Evolutionary conservation across 164 flowering plant genomes (phyloP).

Genomic region (Tetrastigma voinierianum): DNA sequence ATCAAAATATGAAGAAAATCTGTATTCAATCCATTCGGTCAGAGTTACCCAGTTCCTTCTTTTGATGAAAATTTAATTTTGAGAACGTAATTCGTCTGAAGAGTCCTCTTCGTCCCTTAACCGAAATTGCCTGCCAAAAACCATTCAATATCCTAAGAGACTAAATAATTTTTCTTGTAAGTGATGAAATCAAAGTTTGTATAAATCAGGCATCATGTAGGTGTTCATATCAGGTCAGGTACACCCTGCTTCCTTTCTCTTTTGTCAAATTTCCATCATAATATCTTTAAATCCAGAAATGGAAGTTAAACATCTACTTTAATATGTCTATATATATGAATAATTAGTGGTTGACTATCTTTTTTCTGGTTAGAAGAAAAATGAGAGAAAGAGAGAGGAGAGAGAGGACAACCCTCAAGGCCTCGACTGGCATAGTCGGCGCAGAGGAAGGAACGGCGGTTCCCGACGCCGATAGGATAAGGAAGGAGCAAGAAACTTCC

Average conservation of each 20-base stretch:
- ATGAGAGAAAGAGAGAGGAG: no score
- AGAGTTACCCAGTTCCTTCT: neutral
- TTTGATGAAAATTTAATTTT: conserved; percentile 34
- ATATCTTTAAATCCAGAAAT: conserved; percentile 28
- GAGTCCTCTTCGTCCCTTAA: conserved; percentile 39
- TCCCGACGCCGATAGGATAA: no score
- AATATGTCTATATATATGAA: no score
- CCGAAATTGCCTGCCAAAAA: conserved; percentile 50
- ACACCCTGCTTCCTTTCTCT: conserved; percentile 49
- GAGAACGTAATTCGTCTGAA: conserved; percentile 58
- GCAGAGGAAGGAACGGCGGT: no score
- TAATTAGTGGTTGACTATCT: no score
- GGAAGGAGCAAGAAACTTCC: no score
- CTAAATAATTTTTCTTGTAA: no score
- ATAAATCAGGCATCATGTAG: conserved; percentile 45
- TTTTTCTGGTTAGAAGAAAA: no score
- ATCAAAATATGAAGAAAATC: conserved; percentile 2
- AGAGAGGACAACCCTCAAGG: no score
- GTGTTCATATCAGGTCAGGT: conserved; percentile 52
- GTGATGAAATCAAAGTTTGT: neutral
- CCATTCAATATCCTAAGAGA: neutral
- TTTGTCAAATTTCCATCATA: conserved; percentile 41
- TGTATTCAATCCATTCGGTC: neutral
- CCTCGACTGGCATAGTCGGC: no score
- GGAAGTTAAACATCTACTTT: neutral